Evolutionary conservation across 768 basidiomycete species (phyloP), one percentile per base, ranked within the genome.

Genomic region (Xerocomellus chrysenteron): DNA sequence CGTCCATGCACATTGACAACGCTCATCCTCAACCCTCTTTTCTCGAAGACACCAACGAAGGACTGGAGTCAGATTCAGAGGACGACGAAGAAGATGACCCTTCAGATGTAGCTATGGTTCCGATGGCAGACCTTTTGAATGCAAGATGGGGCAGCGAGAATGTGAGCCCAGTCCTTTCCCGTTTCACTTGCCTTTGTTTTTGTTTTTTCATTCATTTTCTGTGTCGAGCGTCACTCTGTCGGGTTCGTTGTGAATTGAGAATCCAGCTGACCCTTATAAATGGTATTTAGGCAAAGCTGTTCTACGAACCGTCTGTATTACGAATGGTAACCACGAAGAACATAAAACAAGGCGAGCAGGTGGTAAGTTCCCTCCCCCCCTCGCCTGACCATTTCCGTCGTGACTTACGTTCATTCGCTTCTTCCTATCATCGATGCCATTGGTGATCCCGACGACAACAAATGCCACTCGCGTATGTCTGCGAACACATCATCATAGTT

Each of bases 51-150:
- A 26, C 63, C 48, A 24, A 63, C 55, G 44, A 63, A 16, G 76
- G 73, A n/a, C 71, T 70, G 21, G 75, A 73, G 19, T 76, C 78
- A 4, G 81, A 79, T 21, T 71, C 71, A 3, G 73, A 74, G 7
- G 64, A 72, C 68, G 62, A 74, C 13, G 80, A 80, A 5, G 81
- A 84, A 17, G 82, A 81, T 2, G 81, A 84, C 55, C 74, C 82
- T 7, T 78, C 80, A 11, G 84, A 89, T 58, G 84, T 91, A 11
- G 85, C 90, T 3, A 94, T 98, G 94, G 90, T 98, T 5, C 95
- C 96, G 0, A 85, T 98, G 76, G 97, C 97, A 4, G 97, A 99
- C 72, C 85, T 98, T 76, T 76, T 99, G 47, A 99, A 99, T 65
- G 97, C 96, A 12, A 82, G 86, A 51, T 91, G 84, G 69, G 87